phyloP scores from a whole-genome alignment of 140 eudicot species.

The Oenanthe javanica region DNA sequence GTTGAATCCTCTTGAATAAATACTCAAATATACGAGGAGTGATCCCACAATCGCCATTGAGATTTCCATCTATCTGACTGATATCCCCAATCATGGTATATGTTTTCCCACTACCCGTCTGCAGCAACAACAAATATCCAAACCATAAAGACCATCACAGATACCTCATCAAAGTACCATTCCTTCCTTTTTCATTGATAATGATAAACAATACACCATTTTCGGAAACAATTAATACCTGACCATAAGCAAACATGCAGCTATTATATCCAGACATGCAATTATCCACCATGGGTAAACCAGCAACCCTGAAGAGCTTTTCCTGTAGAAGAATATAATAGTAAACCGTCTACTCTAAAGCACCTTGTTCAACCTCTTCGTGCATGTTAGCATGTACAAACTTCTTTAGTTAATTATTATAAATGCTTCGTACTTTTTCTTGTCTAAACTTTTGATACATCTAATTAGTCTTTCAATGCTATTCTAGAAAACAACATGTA shows the following conservation, averaged over 20 bases:
- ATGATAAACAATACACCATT: slow-evolving; percentile 1
- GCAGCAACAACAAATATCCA: slow-evolving; percentile 14
- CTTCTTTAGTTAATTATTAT: background rate
- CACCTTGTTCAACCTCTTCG: slow-evolving; percentile 2
- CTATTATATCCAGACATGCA: slow-evolving; percentile 96
- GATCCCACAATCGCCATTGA: slow-evolving; percentile 68
- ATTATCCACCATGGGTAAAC: slow-evolving; percentile 90
- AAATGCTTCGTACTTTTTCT: background rate
- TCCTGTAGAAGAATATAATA: slow-evolving; percentile 37
- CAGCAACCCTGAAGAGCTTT: slow-evolving; percentile 79
- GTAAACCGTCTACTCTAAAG: slow-evolving; percentile 4
- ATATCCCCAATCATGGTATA: slow-evolving; percentile 96
- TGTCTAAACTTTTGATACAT: background rate
- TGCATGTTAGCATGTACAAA: background rate
- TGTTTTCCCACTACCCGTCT: slow-evolving; percentile 98
- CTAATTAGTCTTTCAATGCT: background rate
- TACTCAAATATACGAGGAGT: slow-evolving; percentile 85
- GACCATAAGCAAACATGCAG: slow-evolving; percentile 98
- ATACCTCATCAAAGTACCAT: background rate
- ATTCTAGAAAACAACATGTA: background rate
- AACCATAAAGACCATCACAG: slow-evolving; percentile 16
- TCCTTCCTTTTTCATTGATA: background rate
- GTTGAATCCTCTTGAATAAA: slow-evolving; percentile 57
- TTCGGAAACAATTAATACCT: slow-evolving; percentile 32
- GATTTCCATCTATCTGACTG: slow-evolving; percentile 47